Percentiles rank a stretch among this genome's conserved stretches.
phyloP scores from a whole-genome alignment of 805 yeast species.

The Kodamaea leandrae region DNA sequence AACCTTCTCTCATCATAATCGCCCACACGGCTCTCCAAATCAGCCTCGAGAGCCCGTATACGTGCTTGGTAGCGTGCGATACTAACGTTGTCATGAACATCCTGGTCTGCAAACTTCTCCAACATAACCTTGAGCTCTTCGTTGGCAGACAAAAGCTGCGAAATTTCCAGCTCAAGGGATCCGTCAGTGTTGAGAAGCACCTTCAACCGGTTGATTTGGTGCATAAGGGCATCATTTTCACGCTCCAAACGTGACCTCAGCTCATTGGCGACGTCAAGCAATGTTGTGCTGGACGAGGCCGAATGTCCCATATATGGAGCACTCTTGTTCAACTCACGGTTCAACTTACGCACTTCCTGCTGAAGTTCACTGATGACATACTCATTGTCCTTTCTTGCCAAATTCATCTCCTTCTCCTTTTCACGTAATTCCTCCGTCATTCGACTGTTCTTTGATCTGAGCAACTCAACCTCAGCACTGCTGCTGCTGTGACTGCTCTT shows the following conservation, averaged over 20 bases:
- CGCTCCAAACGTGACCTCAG: conserved; percentile 7
- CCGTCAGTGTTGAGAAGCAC: conserved; percentile 10
- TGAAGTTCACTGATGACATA: conserved; percentile 6
- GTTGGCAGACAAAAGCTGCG: conserved; percentile 13
- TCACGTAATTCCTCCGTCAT: conserved; percentile 10
- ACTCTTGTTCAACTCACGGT: conserved; percentile 4
- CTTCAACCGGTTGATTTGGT: conserved; percentile 9
- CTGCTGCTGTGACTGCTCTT: too few species aligned
- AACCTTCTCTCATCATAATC: background rate
- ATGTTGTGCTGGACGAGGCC: background rate
- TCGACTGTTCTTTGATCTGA: conserved; percentile 1
- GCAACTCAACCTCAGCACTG: background rate
- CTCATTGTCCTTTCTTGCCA: conserved; percentile 6
- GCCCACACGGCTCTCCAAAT: background rate
- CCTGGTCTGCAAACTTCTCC: conserved; percentile 7
- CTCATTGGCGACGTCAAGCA: conserved; percentile 9
- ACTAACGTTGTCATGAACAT: background rate
- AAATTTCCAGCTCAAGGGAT: conserved; percentile 11
- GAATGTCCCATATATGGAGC: background rate
- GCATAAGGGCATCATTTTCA: conserved; percentile 5
- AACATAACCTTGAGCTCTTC: conserved; percentile 11
- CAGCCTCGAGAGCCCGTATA: background rate
- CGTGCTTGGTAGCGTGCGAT: conserved; percentile 1
- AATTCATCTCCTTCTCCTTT: too few species aligned
- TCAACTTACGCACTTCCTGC: conserved; percentile 7